These are phyloP conservation scores for Tuber melanosporum DNA, from an alignment of 495 filamentous ascomycete genomes.

Conservation along the genomic window DNA sequence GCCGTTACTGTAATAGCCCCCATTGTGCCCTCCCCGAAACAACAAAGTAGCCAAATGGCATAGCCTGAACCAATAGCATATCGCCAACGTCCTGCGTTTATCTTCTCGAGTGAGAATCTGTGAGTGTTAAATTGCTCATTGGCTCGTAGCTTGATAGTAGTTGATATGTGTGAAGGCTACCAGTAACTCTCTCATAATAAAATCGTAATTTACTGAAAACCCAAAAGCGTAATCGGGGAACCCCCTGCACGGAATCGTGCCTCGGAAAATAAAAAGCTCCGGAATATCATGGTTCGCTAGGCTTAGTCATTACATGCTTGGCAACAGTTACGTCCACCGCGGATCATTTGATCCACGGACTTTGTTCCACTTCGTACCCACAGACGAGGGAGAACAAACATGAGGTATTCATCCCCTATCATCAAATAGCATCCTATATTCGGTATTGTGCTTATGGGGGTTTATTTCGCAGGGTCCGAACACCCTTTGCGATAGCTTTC, in stretches of 20 bases:
- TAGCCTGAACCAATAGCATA: neutral
- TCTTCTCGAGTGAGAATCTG: neutral
- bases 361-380: constrained; percentile 4
- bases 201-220: neutral
- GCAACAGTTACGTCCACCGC: neutral
- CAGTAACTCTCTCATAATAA: neutral
- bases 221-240: neutral
- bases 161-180: neutral
- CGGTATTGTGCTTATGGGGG: constrained; percentile 15
- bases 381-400: constrained; percentile 15
- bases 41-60: neutral
- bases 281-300: neutral
- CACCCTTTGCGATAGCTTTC: constrained; percentile 73
- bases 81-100: neutral
- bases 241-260: neutral
- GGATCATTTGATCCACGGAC: constrained; percentile 1
- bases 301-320: constrained; percentile 4
- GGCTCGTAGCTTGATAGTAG: neutral
- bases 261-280: neutral
- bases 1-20: neutral
- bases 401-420: constrained; percentile 10
- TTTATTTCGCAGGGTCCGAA: constrained; percentile 50
- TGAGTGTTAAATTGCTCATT: neutral
- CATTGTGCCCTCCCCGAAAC: neutral
- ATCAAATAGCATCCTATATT: neutral